Evolutionary conservation across 306 rosid species (phyloP).

Genomic region (Sicyos baderoa): DNA sequence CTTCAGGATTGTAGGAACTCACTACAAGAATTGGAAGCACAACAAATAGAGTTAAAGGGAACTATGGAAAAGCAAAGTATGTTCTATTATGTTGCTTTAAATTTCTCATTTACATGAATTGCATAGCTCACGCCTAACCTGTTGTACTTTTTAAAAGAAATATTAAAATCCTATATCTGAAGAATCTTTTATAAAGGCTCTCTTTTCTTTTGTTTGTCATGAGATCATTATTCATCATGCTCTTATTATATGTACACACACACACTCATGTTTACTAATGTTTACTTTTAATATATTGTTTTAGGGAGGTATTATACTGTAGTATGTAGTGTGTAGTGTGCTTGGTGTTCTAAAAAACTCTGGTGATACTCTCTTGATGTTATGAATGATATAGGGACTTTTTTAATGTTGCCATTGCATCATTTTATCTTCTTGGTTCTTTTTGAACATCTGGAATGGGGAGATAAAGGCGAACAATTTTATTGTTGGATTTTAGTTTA

Average conservation of each 20-base stretch:
- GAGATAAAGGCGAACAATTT: background rate
- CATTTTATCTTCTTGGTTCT: background rate
- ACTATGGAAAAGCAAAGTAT: conserved; percentile 69
- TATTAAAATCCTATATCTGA: background rate
- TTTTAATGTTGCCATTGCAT: background rate
- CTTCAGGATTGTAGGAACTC: conserved; percentile 64
- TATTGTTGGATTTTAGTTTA: background rate
- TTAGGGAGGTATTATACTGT: background rate
- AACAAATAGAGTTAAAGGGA: conserved; percentile 64
- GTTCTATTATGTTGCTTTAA: conserved; percentile 25
- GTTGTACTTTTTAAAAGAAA: background rate
- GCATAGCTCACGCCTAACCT: background rate
- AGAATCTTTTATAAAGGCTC: background rate
- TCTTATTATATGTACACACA: background rate
- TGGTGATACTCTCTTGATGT: background rate
- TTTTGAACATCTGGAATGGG: background rate
- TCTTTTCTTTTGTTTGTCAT: background rate
- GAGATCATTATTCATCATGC: background rate
- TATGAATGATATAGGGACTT: background rate
- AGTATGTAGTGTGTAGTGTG: background rate
- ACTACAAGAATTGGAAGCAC: conserved; percentile 59
- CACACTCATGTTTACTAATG: background rate
- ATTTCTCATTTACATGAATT: conserved; percentile 13
- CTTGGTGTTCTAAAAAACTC: background rate
- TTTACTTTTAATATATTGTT: background rate